Conservation (phyloP, 169 alveolate genomes). For the Plasmodium vinckei region DNA sequence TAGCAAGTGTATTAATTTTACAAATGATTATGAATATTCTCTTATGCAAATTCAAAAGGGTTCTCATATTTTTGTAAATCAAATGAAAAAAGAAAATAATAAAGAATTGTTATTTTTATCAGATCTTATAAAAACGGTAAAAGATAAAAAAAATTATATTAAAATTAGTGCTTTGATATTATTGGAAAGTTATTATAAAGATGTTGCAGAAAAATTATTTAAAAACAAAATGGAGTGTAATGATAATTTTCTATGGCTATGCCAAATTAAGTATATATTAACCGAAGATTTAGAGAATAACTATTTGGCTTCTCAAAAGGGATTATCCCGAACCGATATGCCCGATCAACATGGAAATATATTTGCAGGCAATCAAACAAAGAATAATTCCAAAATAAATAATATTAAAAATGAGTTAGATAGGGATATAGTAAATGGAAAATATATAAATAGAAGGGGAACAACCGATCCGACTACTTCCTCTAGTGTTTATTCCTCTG, state of each 20-base stretch:
- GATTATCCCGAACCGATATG: neutral
- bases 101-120: slow-evolving; percentile 57
- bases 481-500: neutral
- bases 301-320: slow-evolving; percentile 12
- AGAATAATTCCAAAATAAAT: slow-evolving; percentile 20
- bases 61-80: slow-evolving; percentile 64
- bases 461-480: neutral
- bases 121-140: slow-evolving; percentile 62
- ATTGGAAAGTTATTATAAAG: slow-evolving; percentile 71
- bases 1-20: slow-evolving; percentile 65
- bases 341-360: slow-evolving; percentile 11
- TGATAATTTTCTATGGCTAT: slow-evolving; percentile 68
- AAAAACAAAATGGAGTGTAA: slow-evolving; percentile 74
- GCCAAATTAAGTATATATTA: slow-evolving; percentile 57
- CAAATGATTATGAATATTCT: slow-evolving; percentile 73
- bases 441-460: slow-evolving; percentile 19
- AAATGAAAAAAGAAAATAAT: slow-evolving; percentile 61
- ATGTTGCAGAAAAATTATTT: slow-evolving; percentile 73
- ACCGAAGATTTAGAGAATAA: slow-evolving; percentile 41
- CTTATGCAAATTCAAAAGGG: slow-evolving; percentile 73
- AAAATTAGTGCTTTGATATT: slow-evolving; percentile 65
- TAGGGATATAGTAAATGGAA: slow-evolving; percentile 7
- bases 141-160: slow-evolving; percentile 69
- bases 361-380: neutral
- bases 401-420: slow-evolving; percentile 18